These are phyloP conservation scores for Alternaria gaisen DNA, from an alignment of 2,329 filamentous ascomycete species.

Conservation along the genomic window DNA sequence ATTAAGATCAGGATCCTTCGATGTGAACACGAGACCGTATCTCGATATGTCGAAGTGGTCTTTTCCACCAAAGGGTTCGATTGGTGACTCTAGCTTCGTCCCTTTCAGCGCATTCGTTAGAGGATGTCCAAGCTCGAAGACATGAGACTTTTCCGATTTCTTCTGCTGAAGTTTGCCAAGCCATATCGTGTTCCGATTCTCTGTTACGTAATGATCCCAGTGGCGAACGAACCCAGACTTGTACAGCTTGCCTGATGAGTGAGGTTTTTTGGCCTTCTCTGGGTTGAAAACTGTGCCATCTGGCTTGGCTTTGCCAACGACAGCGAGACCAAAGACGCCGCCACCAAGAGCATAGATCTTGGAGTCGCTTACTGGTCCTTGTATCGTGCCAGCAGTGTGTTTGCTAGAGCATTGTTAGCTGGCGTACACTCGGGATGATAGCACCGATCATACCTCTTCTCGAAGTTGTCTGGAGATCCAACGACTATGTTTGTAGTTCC, in stretches of 20 bases:
- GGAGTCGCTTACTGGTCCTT: constrained; percentile 59
- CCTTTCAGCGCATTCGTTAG: constrained; percentile 72
- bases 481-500: constrained; percentile 52
- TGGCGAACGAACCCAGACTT: constrained; percentile 79
- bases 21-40: constrained; percentile 74
- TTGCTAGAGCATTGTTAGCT: constrained; percentile 34
- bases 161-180: constrained; percentile 66
- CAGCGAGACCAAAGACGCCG: constrained; percentile 55
- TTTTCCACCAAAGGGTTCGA: constrained; percentile 79
- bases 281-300: constrained; percentile 75
- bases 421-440: background rate
- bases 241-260: constrained; percentile 75
- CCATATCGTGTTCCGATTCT: constrained; percentile 76
- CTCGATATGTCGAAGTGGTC: constrained; percentile 80
- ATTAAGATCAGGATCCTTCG: constrained; percentile 76
- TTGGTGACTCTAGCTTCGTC: constrained; percentile 69
- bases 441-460: constrained; percentile 36
- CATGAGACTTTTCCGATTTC: constrained; percentile 16
- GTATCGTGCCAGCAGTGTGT: constrained; percentile 55
- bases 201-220: constrained; percentile 79
- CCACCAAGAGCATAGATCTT: constrained; percentile 54
- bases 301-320: constrained; percentile 70
- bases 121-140: constrained; percentile 27
- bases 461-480: constrained; percentile 44
- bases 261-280: constrained; percentile 65